Percentiles rank a stretch among this genome's conserved stretches.
These are phyloP conservation scores for Pichia cactophila DNA, from an alignment of 1,139 yeast species.

Conservation along the genomic window DNA sequence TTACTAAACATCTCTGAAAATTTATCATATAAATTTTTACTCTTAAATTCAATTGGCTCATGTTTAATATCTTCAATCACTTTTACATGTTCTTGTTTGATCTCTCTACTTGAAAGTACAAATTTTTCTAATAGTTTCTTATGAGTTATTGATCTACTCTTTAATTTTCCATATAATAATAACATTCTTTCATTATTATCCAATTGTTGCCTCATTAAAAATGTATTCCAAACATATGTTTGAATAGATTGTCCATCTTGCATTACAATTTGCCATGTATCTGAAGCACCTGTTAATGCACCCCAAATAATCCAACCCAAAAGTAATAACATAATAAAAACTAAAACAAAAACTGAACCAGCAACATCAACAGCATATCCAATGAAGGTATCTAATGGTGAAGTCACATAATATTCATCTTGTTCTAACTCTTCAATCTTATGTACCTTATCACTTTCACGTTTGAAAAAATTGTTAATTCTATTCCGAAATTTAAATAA, in stretches of 20 bases:
- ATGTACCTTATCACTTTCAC: neutral
- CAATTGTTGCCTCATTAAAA: conserved; percentile 35
- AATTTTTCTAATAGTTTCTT: conserved; percentile 17
- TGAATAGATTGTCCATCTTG: conserved; percentile 36
- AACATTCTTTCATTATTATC: conserved; percentile 21
- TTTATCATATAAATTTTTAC: conserved; percentile 27
- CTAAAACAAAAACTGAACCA: conserved; percentile 27
- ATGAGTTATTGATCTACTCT: conserved; percentile 27
- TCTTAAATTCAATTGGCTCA: conserved; percentile 1
- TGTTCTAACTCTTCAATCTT: conserved; percentile 5
- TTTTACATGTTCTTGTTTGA: neutral
- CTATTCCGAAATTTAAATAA: neutral
- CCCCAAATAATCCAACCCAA: conserved; percentile 31
- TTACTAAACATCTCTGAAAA: conserved; percentile 22
- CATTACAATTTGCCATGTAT: conserved; percentile 35
- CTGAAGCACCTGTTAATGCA: conserved; percentile 26
- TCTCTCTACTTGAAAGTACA: conserved; percentile 1
- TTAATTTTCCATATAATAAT: conserved; percentile 24
- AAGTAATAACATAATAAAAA: conserved; percentile 24
- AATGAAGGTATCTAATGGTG: conserved; percentile 15
- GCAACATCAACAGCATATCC: conserved; percentile 19
- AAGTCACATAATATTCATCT: conserved; percentile 10
- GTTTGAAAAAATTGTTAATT: conserved; percentile 2
- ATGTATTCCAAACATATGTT: conserved; percentile 33
- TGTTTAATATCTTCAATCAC: neutral